phyloP scores from a whole-genome alignment of 805 yeast species.

The Candida oleophila region DNA sequence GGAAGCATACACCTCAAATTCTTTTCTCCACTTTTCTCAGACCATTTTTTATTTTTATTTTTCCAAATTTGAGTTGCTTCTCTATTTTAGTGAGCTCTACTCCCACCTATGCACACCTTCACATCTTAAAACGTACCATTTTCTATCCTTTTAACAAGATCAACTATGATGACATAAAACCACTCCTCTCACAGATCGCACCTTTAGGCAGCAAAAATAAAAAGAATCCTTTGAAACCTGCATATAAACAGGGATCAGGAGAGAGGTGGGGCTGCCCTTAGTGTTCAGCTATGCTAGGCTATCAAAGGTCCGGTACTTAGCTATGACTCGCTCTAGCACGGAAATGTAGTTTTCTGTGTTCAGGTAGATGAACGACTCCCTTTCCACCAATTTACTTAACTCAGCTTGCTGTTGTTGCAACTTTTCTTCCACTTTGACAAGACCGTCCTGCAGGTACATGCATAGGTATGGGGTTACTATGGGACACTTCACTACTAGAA shows the following conservation, averaged over 20 bases:
- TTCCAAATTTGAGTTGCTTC: no score
- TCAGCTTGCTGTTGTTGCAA: not conserved
- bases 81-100: no score
- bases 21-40: not conserved
- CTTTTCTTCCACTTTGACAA: not conserved
- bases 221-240: not conserved
- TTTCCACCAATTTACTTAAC: not conserved
- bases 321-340: not conserved
- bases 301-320: not conserved
- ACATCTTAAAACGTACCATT: not conserved
- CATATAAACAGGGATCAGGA: not conserved
- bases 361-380: not conserved
- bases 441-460: not conserved
- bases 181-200: not conserved
- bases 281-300: no score
- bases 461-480: constrained; percentile 6
- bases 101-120: no score
- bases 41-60: no score
- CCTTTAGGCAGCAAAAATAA: not conserved
- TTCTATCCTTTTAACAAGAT: no score
- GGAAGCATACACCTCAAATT: no score
- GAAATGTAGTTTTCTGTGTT: not conserved
- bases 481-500: constrained; percentile 8
- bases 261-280: not conserved
- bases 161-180: no score